Evolutionary conservation across 257 asterid species (phyloP), one percentile per base, ranked within the genome.

Genomic region (Apocynum venetum): DNA sequence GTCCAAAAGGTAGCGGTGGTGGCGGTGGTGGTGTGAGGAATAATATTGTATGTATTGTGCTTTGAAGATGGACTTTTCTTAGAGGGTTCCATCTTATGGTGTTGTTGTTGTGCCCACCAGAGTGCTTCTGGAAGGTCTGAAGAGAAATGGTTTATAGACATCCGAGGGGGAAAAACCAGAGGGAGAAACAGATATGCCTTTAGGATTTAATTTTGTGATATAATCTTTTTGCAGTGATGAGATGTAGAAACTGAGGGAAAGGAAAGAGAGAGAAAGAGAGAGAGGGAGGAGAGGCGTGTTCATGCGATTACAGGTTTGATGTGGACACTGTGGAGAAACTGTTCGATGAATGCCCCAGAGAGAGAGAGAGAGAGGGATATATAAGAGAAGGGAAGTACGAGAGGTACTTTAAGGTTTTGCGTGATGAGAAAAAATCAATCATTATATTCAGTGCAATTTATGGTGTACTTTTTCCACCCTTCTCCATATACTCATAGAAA

Each of bases 131-230:
- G 83, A 55, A 83, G 72, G 63, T 86, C 89, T 60, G 93, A 51
- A 40, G 91, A 74, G 86, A 78, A 85, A 56, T 91, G 91, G 86
- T 93, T 93, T 71, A 86, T 86, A 51, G 98, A 87, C 95, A 91
- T 91, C 82, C 81, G 60, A 43, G 8, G 35, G 12, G 49, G 14
- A 38, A 71, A 65, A 13, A n/a, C 7, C 17, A 47, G 51, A 76
- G 55, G 35, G 15, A 31, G 73, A 63, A 80, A 74, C 40, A 51
- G 38, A 9, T 25, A 12, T 10, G 14, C 59, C 41, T 76, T 49
- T 73, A 19, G 11, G 57, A 59, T 47, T 71, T 38, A 41, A 3
- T 51, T 43, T 41, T 51, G 20, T 53, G 79, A 66, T 19, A 66
- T 19, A 74, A 68, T 14, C 43, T 68, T 55, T 73, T 48, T 49